A percentile compares a stretch with the other conserved stretches of the same genome.
These are phyloP conservation scores for Ephemerocybe angulata DNA, from an alignment of 768 basidiomycete genomes.

Conservation along the genomic window DNA sequence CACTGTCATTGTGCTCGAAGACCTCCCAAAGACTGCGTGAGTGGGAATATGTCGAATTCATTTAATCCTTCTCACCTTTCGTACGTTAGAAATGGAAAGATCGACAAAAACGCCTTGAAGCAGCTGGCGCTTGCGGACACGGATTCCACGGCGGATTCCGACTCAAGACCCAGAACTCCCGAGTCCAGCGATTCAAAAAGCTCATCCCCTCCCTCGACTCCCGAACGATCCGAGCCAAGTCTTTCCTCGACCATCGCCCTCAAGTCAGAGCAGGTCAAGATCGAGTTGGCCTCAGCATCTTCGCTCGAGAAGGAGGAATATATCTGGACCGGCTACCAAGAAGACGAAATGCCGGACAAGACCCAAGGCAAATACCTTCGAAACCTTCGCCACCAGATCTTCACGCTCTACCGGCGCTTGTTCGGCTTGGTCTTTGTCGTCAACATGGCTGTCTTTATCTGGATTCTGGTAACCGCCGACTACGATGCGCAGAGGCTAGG, in stretches of 20 bases:
- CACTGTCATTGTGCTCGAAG: conserved; percentile 38
- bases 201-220: conserved; percentile 11
- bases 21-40: conserved; percentile 52
- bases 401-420: conserved; percentile 54
- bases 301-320: conserved; percentile 31
- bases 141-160: too few relatives aligned
- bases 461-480: conserved; percentile 30
- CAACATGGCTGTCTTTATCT: conserved; percentile 52
- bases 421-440: conserved; percentile 56
- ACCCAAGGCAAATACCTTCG: conserved; percentile 43
- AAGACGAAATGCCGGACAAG: conserved; percentile 50
- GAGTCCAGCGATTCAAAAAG: too few relatives aligned
- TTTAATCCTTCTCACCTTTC: not conserved
- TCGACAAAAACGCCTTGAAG: conserved; percentile 45
- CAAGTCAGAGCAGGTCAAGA: too few relatives aligned
- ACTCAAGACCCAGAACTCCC: too few relatives aligned
- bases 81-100: conserved; percentile 43
- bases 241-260: conserved; percentile 15
- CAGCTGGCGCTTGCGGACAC: conserved; percentile 31
- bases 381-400: conserved; percentile 52
- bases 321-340: conserved; percentile 51
- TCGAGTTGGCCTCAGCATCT: conserved; percentile 14
- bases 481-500: conserved; percentile 34
- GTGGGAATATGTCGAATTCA: conserved; percentile 14
- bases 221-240: conserved; percentile 8